Conservation (phyloP, 73 alveolate species). For the Urostyla sp. region DNA sequence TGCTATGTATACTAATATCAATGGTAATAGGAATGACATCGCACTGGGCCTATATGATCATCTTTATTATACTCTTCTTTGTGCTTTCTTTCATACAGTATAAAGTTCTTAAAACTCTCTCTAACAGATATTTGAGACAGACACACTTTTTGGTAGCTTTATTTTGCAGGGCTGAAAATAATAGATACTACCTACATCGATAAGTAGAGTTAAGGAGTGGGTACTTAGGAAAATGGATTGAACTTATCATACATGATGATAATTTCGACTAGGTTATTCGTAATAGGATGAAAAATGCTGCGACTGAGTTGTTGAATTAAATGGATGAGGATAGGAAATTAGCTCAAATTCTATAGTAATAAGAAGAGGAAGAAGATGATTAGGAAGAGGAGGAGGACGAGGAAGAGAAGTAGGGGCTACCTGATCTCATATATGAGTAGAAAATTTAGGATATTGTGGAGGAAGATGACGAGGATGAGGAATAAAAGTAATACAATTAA, state of each 20-base stretch:
- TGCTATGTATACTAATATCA: background rate
- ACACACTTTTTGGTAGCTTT: constrained; percentile 44
- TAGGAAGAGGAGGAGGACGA: background rate
- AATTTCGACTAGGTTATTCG: background rate
- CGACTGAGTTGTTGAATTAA: background rate
- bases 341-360: background rate
- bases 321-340: background rate
- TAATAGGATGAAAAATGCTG: background rate
- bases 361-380: background rate
- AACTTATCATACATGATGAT: background rate
- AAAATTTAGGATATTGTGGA: no score
- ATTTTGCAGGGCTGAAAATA: constrained; percentile 44
- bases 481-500: no score
- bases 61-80: constrained; percentile 24
- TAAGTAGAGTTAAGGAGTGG: constrained; percentile 46
- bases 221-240: constrained; percentile 42
- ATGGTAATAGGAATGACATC: constrained; percentile 15
- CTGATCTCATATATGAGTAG: no score
- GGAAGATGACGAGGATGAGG: no score
- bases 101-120: background rate
- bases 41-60: constrained; percentile 36
- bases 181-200: constrained; percentile 8
- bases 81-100: constrained; percentile 1
- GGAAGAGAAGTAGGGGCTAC: background rate
- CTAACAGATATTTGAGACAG: constrained; percentile 35